These are phyloP conservation scores for Pleurotus cornucopiae DNA, from an alignment of 768 basidiomycete genomes.

Conservation along the genomic window DNA sequence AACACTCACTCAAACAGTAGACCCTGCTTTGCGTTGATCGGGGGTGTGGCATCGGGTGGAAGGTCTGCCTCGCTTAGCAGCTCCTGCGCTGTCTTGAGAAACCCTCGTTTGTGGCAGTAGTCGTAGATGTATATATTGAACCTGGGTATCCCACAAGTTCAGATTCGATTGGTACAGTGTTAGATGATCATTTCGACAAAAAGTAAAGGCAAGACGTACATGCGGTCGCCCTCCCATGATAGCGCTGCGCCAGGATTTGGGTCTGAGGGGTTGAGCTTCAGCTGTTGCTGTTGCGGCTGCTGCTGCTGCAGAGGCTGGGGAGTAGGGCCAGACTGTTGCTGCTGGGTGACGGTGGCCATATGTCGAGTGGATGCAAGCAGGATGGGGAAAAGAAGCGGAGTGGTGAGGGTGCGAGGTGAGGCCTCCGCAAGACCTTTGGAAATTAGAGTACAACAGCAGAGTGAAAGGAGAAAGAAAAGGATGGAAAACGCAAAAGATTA, in stretches of 20 bases:
- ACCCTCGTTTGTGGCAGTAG: conserved; percentile 80
- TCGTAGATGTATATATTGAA: conserved; percentile 89
- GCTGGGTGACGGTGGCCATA: conserved; percentile 26
- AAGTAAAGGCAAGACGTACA: conserved; percentile 42
- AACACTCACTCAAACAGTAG: conserved; percentile 73
- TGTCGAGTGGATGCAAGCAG: conserved; percentile 5
- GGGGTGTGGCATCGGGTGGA: conserved; percentile 56
- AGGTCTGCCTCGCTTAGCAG: conserved; percentile 67
- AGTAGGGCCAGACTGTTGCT: conserved; percentile 11
- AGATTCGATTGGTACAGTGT: conserved; percentile 2
- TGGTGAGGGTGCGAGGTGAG: background rate
- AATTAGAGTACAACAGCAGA: conserved; percentile 12
- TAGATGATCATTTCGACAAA: conserved; percentile 8
- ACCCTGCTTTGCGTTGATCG: conserved; percentile 81
- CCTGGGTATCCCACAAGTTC: conserved; percentile 35
- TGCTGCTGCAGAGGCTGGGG: conserved; percentile 13
- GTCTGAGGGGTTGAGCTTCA: conserved; percentile 16
- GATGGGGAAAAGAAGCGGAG: background rate
- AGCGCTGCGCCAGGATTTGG: conserved; percentile 24
- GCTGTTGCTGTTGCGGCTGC: conserved; percentile 17
- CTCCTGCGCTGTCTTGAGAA: conserved; percentile 65
- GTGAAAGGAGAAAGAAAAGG: background rate
- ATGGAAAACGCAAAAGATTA: background rate
- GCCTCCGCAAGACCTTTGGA: conserved; percentile 4
- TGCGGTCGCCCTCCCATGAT: conserved; percentile 84